Conservation (phyloP, 2,329 filamentous ascomycete genomes). For the Magnaporthiopsis poae region DNA sequence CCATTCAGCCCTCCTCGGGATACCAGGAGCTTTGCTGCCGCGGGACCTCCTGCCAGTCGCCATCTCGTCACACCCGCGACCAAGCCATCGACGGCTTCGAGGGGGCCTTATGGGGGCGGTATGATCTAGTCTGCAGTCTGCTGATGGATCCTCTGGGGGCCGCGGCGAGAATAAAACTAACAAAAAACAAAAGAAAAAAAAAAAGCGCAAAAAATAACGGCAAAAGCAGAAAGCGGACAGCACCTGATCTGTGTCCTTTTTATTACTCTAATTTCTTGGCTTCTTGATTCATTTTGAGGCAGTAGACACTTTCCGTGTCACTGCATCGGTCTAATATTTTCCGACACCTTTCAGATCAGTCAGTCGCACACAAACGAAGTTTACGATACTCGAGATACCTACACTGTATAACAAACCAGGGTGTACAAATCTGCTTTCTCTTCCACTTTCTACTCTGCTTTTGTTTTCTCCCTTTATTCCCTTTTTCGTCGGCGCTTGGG, state of each 20-base stretch:
- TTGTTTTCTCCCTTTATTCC: constrained; percentile 2
- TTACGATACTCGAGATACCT: constrained; percentile 21
- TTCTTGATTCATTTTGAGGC: constrained; percentile 4
- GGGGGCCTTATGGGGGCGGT: constrained; percentile 23
- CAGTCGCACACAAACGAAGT: constrained; percentile 5
- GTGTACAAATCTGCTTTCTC: constrained; percentile 9
- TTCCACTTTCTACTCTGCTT: constrained; percentile 9
- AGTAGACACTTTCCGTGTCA: background rate
- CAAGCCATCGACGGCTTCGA: constrained; percentile 14
- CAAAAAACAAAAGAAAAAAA: background rate
- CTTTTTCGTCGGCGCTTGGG: background rate
- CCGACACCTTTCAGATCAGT: constrained; percentile 3
- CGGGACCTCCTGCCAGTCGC: constrained; percentile 26
- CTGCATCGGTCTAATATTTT: constrained; percentile 6
- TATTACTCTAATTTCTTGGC: constrained; percentile 1
- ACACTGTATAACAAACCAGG: constrained; percentile 14
- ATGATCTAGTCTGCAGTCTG: constrained; percentile 21
- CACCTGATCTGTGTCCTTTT: background rate
- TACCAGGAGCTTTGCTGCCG: constrained; percentile 19
- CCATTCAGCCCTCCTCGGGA: constrained; percentile 13
- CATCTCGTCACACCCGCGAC: constrained; percentile 22
- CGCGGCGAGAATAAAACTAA: background rate
- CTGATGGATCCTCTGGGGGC: too few species aligned
- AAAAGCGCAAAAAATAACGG: background rate
- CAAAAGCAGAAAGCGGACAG: background rate